Evolutionary conservation across 805 yeast genomes (phyloP).

Genomic region (Cyberlindnera mrakii): DNA sequence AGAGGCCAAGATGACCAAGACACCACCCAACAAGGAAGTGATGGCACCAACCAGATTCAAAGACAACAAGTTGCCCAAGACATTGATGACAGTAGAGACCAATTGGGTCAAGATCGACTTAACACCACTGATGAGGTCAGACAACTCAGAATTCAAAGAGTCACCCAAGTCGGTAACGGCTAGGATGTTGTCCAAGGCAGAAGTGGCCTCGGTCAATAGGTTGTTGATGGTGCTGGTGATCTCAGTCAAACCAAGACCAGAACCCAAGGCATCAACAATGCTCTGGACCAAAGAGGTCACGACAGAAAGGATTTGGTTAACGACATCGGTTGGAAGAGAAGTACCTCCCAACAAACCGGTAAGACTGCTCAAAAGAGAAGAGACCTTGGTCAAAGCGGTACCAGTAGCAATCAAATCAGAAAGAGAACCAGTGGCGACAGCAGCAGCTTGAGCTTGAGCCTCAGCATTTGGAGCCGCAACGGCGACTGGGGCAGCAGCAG

Average conservation of each 20-base stretch:
- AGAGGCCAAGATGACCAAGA: slow-evolving; percentile 3
- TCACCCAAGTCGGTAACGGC: slow-evolving; percentile 5
- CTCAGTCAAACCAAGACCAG: slow-evolving; percentile 4
- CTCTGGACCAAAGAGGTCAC: slow-evolving; percentile 6
- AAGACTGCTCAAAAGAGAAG: slow-evolving; percentile 1
- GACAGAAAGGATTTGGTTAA: slow-evolving; percentile 1
- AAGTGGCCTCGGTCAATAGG: slow-evolving; percentile 6
- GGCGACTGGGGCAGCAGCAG: slow-evolving; percentile 7
- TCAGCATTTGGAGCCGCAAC: slow-evolving; percentile 5
- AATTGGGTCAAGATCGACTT: slow-evolving; percentile 3
- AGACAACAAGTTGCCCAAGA: slow-evolving; percentile 4
- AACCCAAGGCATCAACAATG: slow-evolving; percentile 9
- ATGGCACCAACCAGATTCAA: slow-evolving; percentile 15
- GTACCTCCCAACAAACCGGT: slow-evolving; percentile 4
- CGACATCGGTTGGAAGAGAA: slow-evolving; percentile 6
- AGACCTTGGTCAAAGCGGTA: slow-evolving; percentile 2
- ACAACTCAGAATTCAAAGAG: slow-evolving; percentile 2
- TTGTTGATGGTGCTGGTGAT: slow-evolving; percentile 7
- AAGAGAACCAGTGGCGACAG: background rate
- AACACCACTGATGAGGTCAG: background rate
- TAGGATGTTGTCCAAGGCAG: slow-evolving; percentile 6
- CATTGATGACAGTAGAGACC: slow-evolving; percentile 3
- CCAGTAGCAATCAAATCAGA: slow-evolving; percentile 2
- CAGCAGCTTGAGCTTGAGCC: slow-evolving; percentile 1
- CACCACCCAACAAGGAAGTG: slow-evolving; percentile 11